These are phyloP conservation scores for Trametes gibbosa DNA, from an alignment of 768 basidiomycete genomes.

Conservation along the genomic window DNA sequence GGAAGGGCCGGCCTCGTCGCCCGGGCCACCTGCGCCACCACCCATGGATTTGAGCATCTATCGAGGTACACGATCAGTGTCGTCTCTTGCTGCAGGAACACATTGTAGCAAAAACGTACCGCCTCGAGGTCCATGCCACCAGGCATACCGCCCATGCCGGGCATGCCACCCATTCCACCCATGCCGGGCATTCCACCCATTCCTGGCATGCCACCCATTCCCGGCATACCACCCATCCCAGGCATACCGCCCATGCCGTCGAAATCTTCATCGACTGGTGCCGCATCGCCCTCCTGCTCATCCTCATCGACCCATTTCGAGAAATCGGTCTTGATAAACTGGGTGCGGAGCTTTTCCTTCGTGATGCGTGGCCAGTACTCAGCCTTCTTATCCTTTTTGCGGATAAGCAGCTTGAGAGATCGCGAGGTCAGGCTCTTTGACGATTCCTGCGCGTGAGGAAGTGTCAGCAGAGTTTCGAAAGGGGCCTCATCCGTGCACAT, in stretches of 20 bases:
- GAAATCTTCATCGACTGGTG: conserved; percentile 44
- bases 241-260: conserved; percentile 39
- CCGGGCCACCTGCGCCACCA: conserved; percentile 23
- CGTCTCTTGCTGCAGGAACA: not conserved
- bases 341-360: conserved; percentile 77
- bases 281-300: conserved; percentile 73
- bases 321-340: conserved; percentile 94
- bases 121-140: conserved; percentile 65
- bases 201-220: conserved; percentile 42
- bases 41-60: conserved; percentile 44
- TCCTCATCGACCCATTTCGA: conserved; percentile 96
- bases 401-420: conserved; percentile 61
- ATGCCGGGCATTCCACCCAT: conserved; percentile 37
- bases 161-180: conserved; percentile 40
- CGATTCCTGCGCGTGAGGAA: conserved; percentile 44
- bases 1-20: conserved; percentile 21
- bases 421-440: conserved; percentile 63
- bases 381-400: conserved; percentile 71
- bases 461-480: not conserved
- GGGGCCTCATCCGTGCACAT: conserved; percentile 16
- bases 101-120: conserved; percentile 33
- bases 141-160: conserved; percentile 53
- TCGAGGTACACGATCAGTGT: conserved; percentile 2
- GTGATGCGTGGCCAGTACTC: conserved; percentile 95
- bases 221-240: conserved; percentile 30